These are phyloP conservation scores for Ceratobasidium sp. DNA, from an alignment of 1,284 basidiomycete species.

Conservation along the genomic window DNA sequence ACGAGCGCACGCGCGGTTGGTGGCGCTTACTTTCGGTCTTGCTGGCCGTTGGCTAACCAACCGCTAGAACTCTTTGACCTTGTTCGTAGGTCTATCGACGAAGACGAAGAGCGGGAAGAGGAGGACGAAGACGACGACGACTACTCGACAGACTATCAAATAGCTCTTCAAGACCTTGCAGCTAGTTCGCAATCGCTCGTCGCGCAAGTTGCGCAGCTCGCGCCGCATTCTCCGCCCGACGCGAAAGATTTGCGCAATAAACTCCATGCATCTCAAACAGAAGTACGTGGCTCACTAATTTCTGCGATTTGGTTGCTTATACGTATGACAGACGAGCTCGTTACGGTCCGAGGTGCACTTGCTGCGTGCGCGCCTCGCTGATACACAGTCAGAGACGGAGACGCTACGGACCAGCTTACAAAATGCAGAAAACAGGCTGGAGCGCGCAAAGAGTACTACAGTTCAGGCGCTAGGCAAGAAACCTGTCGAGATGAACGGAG, in stretches of 20 bases:
- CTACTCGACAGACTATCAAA: slow-evolving; percentile 26
- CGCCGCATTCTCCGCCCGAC: slow-evolving; percentile 47
- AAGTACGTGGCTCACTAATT: slow-evolving; percentile 45
- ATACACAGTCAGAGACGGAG: slow-evolving; percentile 66
- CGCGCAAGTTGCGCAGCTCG: slow-evolving; percentile 44
- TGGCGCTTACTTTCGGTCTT: slow-evolving; percentile 4
- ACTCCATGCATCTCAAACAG: slow-evolving; percentile 48
- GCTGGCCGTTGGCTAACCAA: not conserved
- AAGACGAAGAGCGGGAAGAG: slow-evolving; percentile 27
- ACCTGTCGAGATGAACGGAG: slow-evolving; percentile 5
- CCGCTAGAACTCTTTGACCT: slow-evolving; percentile 37
- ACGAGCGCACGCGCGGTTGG: slow-evolving; percentile 27
- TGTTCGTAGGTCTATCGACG: slow-evolving; percentile 15
- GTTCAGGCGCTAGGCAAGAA: slow-evolving; percentile 55
- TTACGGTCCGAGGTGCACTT: slow-evolving; percentile 62
- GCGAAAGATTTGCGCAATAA: slow-evolving; percentile 48
- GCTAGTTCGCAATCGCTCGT: slow-evolving; percentile 43
- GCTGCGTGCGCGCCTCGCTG: slow-evolving; percentile 66
- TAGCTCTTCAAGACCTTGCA: slow-evolving; percentile 22
- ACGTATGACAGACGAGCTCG: slow-evolving; percentile 47
- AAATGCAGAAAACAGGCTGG: slow-evolving; percentile 74
- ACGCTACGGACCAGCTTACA: slow-evolving; percentile 67
- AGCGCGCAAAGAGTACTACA: slow-evolving; percentile 73
- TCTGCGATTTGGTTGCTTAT: not conserved
- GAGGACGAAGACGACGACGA: slow-evolving; percentile 29